Evolutionary conservation across 495 filamentous ascomycete genomes (phyloP), one percentile per base, ranked within the genome.

Genomic region (Hypoxylon cercidicola): DNA sequence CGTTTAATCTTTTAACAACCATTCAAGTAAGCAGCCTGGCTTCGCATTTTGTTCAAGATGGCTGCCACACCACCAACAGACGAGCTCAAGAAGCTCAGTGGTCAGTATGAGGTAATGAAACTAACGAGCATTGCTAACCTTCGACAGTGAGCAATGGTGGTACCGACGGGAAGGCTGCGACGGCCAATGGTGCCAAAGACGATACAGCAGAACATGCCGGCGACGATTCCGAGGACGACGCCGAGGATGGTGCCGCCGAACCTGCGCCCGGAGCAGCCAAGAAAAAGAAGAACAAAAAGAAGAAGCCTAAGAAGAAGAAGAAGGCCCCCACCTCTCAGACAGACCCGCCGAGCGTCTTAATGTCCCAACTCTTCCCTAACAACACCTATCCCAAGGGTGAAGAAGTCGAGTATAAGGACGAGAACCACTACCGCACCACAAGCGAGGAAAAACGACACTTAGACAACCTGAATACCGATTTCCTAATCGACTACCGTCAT

Each of bases 391-490:
- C 91, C 58, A 84, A 87, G 71, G 93, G 93, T 58, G 86, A 96
- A 76, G 90, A 94, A 74, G 87, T 88, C 69, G 91, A 93, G 63
- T 88, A 88, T 55, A 75, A 81, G 61, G 83, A 92, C 69, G 91
- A 94, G 60, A 96, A 95, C 73, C 74, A 83, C 43, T 90, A 88
- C 72, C 90, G 93, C 52, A 95, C 89, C 21, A 96, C 93, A 23
- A 86, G 83, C 72, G 92, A 95, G 77, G 93, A 97, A 80, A 91
- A 93, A 78, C 87, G 92, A 53, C 90, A 95, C 68, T 79, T 95
- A 30, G 89, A 93, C 72, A 89, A 89, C 69, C 84, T 93, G 78
- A 88, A 93, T 77, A 89, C 85, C 71, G 90, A 94, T 53, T 96
- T 93, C 78, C 75, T 96, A 52, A 85, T 82, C 34, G 93, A 97